phyloP scores from a whole-genome alignment of 2,329 filamentous ascomycete species.

The Aspergillus ochraceoroseus region DNA sequence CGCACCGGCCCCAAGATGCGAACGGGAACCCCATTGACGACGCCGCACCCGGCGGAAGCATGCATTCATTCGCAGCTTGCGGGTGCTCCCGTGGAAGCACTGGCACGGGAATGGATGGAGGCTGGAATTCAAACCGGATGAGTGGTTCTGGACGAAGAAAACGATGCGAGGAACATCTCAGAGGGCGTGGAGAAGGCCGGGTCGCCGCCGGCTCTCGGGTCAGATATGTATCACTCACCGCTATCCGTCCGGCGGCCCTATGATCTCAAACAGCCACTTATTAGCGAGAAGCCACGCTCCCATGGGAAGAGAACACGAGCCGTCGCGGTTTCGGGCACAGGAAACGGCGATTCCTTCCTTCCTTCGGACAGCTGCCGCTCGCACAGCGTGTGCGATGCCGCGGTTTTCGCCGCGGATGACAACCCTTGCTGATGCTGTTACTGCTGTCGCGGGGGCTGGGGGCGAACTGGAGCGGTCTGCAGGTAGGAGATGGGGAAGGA shows the following conservation, averaged over 20 bases:
- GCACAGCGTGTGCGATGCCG: constrained; percentile 68
- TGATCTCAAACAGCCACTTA: constrained; percentile 2
- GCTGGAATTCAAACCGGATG: constrained; percentile 61
- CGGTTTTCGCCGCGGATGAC: constrained; percentile 51
- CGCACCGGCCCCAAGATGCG: constrained; percentile 47
- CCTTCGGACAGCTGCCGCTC: constrained; percentile 63
- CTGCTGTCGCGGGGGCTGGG: constrained; percentile 61
- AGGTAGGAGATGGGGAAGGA: constrained; percentile 64
- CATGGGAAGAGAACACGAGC: constrained; percentile 27
- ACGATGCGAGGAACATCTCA: constrained; percentile 72
- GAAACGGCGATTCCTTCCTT: constrained; percentile 90
- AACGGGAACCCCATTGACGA: constrained; percentile 52
- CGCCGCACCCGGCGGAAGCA: constrained; percentile 33
- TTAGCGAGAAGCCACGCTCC: not conserved
- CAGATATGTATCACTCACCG: no score
- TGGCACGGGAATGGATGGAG: constrained; percentile 58
- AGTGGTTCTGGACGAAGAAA: constrained; percentile 75
- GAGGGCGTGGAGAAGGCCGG: constrained; percentile 49
- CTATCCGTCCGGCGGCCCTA: not conserved
- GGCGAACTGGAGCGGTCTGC: constrained; percentile 73
- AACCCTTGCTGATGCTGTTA: constrained; percentile 56
- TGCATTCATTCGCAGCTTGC: constrained; percentile 69
- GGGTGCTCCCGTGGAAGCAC: constrained; percentile 62
- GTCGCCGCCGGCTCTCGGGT: constrained; percentile 75
- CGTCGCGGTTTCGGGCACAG: constrained; percentile 68